phyloP scores from a whole-genome alignment of 345 rosid genomes.

The Kernera saxatilis region DNA sequence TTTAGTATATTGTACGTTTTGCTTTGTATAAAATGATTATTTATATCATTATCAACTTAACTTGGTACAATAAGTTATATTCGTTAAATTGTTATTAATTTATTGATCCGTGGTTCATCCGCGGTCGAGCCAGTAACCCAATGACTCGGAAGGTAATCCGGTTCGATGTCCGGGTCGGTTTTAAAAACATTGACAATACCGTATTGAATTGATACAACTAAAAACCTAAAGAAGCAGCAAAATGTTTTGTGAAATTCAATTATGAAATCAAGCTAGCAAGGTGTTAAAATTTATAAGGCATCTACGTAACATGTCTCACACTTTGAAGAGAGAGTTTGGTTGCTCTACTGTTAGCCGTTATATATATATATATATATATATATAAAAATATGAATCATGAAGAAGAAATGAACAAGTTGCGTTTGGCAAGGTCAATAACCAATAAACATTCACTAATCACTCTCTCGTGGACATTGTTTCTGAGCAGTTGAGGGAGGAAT shows the following conservation, averaged over 20 bases:
- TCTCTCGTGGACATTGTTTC: constrained; percentile 40
- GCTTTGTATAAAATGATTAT: too few relatives aligned
- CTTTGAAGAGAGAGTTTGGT: not conserved
- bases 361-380: not conserved
- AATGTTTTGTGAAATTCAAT: not conserved
- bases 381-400: not conserved
- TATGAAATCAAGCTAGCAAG: not conserved
- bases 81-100: too few relatives aligned
- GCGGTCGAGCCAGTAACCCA: too few relatives aligned
- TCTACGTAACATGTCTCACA: not conserved
- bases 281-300: not conserved
- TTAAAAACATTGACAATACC: too few relatives aligned
- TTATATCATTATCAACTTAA: too few relatives aligned
- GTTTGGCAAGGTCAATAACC: constrained; percentile 18
- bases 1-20: too few relatives aligned
- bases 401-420: not conserved
- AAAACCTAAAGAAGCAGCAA: not conserved
- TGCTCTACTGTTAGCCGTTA: not conserved
- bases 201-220: not conserved
- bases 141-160: too few relatives aligned
- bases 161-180: too few relatives aligned
- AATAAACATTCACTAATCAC: constrained; percentile 31
- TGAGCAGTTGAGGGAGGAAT: constrained; percentile 47
- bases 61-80: too few relatives aligned
- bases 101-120: too few relatives aligned